Percentiles rank a stretch among this genome's conserved stretches.
phyloP scores from a whole-genome alignment of 345 rosid genomes.

The Hibiscus mutabilis region DNA sequence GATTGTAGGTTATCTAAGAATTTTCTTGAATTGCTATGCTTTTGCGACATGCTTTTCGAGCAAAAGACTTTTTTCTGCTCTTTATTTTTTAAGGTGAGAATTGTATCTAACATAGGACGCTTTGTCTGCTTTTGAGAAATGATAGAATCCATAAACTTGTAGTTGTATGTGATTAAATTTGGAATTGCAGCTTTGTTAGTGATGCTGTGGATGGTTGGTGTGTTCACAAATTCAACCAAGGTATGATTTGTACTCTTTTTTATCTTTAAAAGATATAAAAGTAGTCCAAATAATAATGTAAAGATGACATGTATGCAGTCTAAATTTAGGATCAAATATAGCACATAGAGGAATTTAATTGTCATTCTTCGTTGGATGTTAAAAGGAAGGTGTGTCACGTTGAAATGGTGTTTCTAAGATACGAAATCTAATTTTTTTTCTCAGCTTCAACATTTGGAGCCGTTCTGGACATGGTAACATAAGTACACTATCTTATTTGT shows the following conservation, averaged over 20 bases:
- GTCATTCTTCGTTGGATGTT: not conserved
- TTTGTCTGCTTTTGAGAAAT: not conserved
- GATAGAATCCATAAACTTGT: not conserved
- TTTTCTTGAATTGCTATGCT: slow-evolving; percentile 68
- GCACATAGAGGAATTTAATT: not conserved
- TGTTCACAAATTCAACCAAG: slow-evolving; percentile 92
- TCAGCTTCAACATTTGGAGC: slow-evolving; percentile 97
- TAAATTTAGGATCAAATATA: slow-evolving; percentile 4
- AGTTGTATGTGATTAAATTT: slow-evolving; percentile 9
- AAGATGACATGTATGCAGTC: not conserved
- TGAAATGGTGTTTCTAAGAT: not conserved
- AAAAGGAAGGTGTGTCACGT: not conserved
- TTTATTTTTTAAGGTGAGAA: slow-evolving; percentile 66
- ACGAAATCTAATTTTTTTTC: slow-evolving; percentile 14
- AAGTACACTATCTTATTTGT: too few relatives aligned
- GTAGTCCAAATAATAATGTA: not conserved
- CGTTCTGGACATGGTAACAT: slow-evolving; percentile 73
- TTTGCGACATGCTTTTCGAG: slow-evolving; percentile 75
- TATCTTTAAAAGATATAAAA: not conserved
- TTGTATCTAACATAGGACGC: not conserved
- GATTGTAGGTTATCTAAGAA: slow-evolving; percentile 61
- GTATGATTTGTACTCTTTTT: slow-evolving; percentile 21
- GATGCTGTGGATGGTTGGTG: slow-evolving; percentile 94
- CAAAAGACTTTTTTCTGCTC: slow-evolving; percentile 61
- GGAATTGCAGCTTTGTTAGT: slow-evolving; percentile 66